Evolutionary conservation across 2,329 filamentous ascomycete species (phyloP), one percentile per base, ranked within the genome.

Genomic region (Alternaria longipes): DNA sequence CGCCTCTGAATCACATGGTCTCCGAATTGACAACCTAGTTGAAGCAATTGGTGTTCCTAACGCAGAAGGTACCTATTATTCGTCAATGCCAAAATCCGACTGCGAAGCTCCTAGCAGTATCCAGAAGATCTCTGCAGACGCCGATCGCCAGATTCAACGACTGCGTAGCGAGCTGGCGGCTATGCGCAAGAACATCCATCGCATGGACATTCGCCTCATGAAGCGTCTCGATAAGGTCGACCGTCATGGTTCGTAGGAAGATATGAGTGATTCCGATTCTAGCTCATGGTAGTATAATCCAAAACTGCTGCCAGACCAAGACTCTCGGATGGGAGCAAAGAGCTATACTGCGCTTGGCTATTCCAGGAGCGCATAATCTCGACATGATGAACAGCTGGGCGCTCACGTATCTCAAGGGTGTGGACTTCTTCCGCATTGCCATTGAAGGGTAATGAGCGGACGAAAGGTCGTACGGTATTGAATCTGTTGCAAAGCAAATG

Each of bases 11-110:
- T 60, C 54, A 1, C 54, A 63, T 14, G 55, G 54, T 16, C 52
- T 62, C 18, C 68, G 69, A 46, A 65, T 73, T 41, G 68, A 74
- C 40, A 70, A 68, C 20, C 24, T 74, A 1, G 71, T 71, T 16
- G 71, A 73, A 18, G 56, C 66, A 34, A 64, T 74, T 5, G 71
- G 70, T 12, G 62, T 63, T 22, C 67, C 72, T 3, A 70, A 73
- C 36, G 56, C 55, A n/a, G 14, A 71, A 8, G 71, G 72, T 4
- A 59, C 51, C 7, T 73, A 69, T 59, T 66, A 60, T 41, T 40
- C 38, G 1, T 32, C 63, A 5, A 34, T 7, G 12, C 32, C 53
- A 14, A 40, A 47, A 4, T 38, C 34, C 3, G 40, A 44, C 18
- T 20, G 36, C 12, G 24, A 56, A 30, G 9, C 42, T 18, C 44